These are phyloP conservation scores for Zea luxurians DNA, from an alignment of 176 grass and related monocot genomes.

Conservation along the genomic window DNA sequence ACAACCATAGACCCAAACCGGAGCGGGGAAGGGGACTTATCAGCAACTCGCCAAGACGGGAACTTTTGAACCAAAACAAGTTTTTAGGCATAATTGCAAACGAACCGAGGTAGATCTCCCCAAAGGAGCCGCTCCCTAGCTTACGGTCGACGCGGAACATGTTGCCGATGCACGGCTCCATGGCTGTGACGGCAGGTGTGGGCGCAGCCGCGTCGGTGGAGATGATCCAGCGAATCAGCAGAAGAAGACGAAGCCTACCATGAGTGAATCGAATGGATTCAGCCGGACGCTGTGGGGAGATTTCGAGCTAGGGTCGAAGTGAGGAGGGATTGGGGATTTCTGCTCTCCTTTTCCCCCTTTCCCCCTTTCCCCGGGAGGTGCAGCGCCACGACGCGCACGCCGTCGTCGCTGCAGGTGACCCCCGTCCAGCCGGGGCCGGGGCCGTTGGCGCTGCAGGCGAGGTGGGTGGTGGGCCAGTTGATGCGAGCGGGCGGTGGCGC, in stretches of 20 bases:
- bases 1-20: neutral
- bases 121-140: conserved; percentile 72
- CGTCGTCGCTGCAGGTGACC: no score
- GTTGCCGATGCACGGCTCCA: conserved; percentile 78
- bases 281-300: neutral
- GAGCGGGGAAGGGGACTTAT: neutral
- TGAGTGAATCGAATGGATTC: conserved; percentile 6
- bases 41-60: neutral
- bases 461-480: no score
- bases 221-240: conserved; percentile 18
- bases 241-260: neutral
- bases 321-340: conserved; percentile 25
- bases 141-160: conserved; percentile 73
- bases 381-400: no score
- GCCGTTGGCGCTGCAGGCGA: no score
- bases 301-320: conserved; percentile 28
- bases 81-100: neutral
- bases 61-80: conserved; percentile 26
- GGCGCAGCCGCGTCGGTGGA: neutral
- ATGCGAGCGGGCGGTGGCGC: no score
- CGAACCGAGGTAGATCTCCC: no score
- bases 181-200: conserved; percentile 1
- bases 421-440: no score
- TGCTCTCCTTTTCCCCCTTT: neutral
- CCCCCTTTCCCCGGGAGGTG: no score